phyloP scores from a whole-genome alignment of 352 stramenopile genomes.

The Pythium insidiosum region DNA sequence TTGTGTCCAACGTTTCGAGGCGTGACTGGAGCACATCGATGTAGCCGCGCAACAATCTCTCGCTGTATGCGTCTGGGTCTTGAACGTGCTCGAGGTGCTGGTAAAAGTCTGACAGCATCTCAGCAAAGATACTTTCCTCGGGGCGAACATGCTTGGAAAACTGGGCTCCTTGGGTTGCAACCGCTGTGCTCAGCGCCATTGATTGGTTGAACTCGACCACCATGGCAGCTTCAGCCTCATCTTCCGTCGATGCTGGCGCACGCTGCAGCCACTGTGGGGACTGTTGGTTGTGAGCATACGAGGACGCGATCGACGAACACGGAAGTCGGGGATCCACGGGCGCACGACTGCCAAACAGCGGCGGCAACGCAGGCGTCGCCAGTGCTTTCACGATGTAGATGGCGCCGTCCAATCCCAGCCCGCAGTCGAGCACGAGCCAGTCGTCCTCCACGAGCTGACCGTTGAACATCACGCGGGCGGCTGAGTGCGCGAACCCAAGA shows the following conservation, averaged over 20 bases:
- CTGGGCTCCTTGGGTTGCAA: constrained; percentile 21
- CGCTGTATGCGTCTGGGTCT: constrained; percentile 62
- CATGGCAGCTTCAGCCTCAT: constrained; percentile 27
- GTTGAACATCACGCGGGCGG: constrained; percentile 72
- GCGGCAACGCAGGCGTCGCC: neutral
- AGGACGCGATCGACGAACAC: constrained; percentile 65
- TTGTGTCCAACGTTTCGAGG: constrained; percentile 44
- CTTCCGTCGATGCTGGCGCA: too few relatives aligned
- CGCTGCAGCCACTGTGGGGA: constrained; percentile 2
- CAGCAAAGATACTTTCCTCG: constrained; percentile 67
- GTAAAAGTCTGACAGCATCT: constrained; percentile 74
- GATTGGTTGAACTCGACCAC: constrained; percentile 36
- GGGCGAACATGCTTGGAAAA: constrained; percentile 56
- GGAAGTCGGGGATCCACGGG: constrained; percentile 38
- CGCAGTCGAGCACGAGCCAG: constrained; percentile 78
- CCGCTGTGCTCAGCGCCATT: constrained; percentile 26
- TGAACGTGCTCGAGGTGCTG: constrained; percentile 56
- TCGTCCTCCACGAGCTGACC: constrained; percentile 67
- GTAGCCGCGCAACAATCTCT: constrained; percentile 68
- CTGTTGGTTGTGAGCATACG: constrained; percentile 31
- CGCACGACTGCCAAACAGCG: constrained; percentile 9
- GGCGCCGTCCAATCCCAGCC: constrained; percentile 54
- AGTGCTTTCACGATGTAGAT: constrained; percentile 57
- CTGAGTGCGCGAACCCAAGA: constrained; percentile 29
- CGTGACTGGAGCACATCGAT: constrained; percentile 66